A percentile compares a stretch with the other conserved stretches of the same genome.
phyloP scores from a whole-genome alignment of 2,329 filamentous ascomycete genomes.

The Neonectria punicea region DNA sequence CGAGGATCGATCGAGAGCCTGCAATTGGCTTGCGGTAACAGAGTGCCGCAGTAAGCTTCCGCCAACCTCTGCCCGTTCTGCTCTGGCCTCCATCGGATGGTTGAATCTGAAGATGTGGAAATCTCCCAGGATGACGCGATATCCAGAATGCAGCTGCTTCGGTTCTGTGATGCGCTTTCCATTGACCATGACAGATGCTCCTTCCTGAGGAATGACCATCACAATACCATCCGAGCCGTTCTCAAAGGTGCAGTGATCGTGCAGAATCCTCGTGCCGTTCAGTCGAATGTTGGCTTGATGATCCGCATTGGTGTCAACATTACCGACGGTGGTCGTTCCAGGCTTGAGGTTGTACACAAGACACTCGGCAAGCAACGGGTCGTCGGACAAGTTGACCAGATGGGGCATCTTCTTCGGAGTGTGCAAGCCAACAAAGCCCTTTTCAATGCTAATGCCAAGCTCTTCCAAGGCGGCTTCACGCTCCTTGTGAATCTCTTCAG shows the following conservation, averaged over 20 bases:
- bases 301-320: slow-evolving; percentile 83
- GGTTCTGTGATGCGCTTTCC: slow-evolving; percentile 89
- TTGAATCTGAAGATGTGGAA: slow-evolving; percentile 99
- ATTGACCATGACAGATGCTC: slow-evolving; percentile 98
- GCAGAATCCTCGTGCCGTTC: slow-evolving; percentile 91
- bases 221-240: slow-evolving; percentile 88
- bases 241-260: slow-evolving; percentile 94
- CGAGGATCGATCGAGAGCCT: slow-evolving; percentile 64
- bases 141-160: slow-evolving; percentile 88
- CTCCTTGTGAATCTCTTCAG: slow-evolving; percentile 97
- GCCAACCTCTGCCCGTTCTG: slow-evolving; percentile 84
- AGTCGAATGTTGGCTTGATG: slow-evolving; percentile 87
- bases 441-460: slow-evolving; percentile 97
- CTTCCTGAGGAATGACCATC: slow-evolving; percentile 88
- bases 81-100: slow-evolving; percentile 93
- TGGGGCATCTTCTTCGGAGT: slow-evolving; percentile 99
- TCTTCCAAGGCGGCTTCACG: slow-evolving; percentile 95
- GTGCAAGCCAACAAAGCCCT: slow-evolving; percentile 93
- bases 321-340: slow-evolving; percentile 91
- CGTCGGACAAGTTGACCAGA: slow-evolving; percentile 96
- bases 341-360: slow-evolving; percentile 98
- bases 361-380: slow-evolving; percentile 93
- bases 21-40: slow-evolving; percentile 70
- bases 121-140: slow-evolving; percentile 93
- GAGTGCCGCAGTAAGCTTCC: slow-evolving; percentile 90